Evolutionary conservation across 306 rosid species (phyloP).

Genomic region (Quercus ilex): DNA sequence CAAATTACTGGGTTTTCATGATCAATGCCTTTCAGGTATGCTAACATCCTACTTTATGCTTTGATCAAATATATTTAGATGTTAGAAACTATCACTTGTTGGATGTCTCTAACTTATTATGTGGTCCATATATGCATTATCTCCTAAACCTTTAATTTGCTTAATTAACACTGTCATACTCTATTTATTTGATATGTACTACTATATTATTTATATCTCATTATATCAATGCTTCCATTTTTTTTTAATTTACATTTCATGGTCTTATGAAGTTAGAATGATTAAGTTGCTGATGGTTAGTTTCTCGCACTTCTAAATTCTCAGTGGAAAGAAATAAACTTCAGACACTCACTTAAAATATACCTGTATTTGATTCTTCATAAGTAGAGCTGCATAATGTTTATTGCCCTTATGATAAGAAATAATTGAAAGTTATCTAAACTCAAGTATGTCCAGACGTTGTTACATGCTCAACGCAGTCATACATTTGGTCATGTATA

Average conservation of each 20-base stretch:
- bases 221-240: neutral
- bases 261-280: neutral
- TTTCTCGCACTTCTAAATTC: neutral
- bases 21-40: slow-evolving; percentile 93
- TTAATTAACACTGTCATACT: neutral
- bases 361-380: neutral
- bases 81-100: neutral
- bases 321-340: neutral
- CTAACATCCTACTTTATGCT: slow-evolving; percentile 12
- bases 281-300: neutral
- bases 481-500: neutral
- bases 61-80: neutral
- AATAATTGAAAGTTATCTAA: neutral
- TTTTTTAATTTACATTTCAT: neutral
- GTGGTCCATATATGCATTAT: neutral
- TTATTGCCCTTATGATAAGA: neutral
- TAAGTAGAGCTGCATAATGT: neutral
- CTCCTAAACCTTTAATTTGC: neutral
- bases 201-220: neutral
- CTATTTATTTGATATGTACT: neutral
- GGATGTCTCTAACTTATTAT: neutral
- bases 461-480: neutral
- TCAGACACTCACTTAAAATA: neutral
- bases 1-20: slow-evolving; percentile 92
- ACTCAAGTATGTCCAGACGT: neutral